phyloP scores from a whole-genome alignment of 2,329 filamentous ascomycete genomes.

The Curvularia spicifera region DNA sequence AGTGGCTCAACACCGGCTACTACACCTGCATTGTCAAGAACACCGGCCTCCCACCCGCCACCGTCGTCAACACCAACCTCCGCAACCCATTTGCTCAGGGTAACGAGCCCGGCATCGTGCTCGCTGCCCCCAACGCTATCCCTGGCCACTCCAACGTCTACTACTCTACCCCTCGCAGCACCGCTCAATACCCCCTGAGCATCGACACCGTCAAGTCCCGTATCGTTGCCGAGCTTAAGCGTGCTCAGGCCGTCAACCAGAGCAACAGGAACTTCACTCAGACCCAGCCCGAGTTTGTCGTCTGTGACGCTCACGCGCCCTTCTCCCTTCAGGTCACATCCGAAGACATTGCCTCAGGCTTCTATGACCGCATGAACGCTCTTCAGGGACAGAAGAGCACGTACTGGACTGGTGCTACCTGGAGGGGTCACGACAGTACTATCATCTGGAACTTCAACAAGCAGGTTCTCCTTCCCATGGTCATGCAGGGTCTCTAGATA shows the following conservation, averaged over 20 bases:
- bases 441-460: constrained; percentile 38
- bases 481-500: constrained; percentile 3
- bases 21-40: constrained; percentile 51
- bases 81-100: not conserved
- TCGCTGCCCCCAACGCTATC: not conserved
- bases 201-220: constrained; percentile 23
- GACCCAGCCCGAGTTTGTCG: not conserved
- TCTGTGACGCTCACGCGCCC: constrained; percentile 1
- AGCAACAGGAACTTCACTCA: constrained; percentile 12
- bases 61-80: not conserved
- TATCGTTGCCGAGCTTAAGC: constrained; percentile 10
- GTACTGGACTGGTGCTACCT: constrained; percentile 32
- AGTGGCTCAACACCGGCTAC: constrained; percentile 50
- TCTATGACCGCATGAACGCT: constrained; percentile 32
- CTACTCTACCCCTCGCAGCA: not conserved
- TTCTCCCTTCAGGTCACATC: not conserved
- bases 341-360: constrained; percentile 12
- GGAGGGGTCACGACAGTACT: constrained; percentile 26
- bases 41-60: constrained; percentile 44
- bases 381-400: constrained; percentile 30
- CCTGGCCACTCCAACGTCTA: not conserved
- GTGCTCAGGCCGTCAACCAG: constrained; percentile 19
- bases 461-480: constrained; percentile 29
- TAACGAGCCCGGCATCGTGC: not conserved
- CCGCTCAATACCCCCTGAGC: constrained; percentile 17